Percentiles rank a stretch among this genome's conserved stretches.
These are phyloP conservation scores for Nigrospora osmanthi DNA, from an alignment of 2,329 filamentous ascomycete species.

Conservation along the genomic window DNA sequence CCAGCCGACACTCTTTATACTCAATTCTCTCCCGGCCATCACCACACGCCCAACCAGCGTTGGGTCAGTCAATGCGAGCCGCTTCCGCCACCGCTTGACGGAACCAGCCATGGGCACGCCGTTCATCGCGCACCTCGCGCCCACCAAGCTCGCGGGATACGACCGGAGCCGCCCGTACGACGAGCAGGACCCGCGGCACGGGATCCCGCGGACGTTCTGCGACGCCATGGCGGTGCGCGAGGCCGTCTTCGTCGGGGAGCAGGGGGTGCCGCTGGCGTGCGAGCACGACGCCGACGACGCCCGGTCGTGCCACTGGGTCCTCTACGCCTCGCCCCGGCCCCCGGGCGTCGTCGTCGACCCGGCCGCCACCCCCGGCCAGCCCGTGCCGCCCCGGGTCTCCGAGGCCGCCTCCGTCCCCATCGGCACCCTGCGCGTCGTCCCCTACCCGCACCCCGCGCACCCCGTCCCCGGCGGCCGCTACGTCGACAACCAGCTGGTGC, in stretches of 20 bases:
- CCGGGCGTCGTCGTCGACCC: slow-evolving; percentile 34
- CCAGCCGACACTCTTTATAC: too few relatives aligned
- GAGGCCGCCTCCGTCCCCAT: slow-evolving; percentile 46
- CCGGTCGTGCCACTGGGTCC: slow-evolving; percentile 78
- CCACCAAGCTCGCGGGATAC: slow-evolving; percentile 41
- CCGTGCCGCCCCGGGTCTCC: slow-evolving; percentile 31
- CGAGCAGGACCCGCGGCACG: slow-evolving; percentile 28
- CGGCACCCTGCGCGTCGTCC: slow-evolving; percentile 72
- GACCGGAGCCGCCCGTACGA: slow-evolving; percentile 28
- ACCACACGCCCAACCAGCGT: neutral
- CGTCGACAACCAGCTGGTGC: slow-evolving; percentile 30
- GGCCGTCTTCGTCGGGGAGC: slow-evolving; percentile 53
- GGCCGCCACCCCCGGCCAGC: too few relatives aligned
- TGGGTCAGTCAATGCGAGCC: too few relatives aligned
- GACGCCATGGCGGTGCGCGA: slow-evolving; percentile 58
- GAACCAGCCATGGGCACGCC: slow-evolving; percentile 35
- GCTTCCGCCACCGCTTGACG: too few relatives aligned
- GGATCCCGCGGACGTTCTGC: slow-evolving; percentile 47
- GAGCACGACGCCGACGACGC: slow-evolving; percentile 79
- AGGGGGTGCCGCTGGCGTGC: slow-evolving; percentile 50
- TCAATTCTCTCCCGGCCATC: neutral
- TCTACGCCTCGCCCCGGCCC: slow-evolving; percentile 63
- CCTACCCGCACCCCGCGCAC: slow-evolving; percentile 67
- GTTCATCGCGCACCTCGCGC: slow-evolving; percentile 39
- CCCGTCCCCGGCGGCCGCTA: slow-evolving; percentile 43